Conservation (phyloP, 345 rosid genomes). For the Geranium brycei region DNA sequence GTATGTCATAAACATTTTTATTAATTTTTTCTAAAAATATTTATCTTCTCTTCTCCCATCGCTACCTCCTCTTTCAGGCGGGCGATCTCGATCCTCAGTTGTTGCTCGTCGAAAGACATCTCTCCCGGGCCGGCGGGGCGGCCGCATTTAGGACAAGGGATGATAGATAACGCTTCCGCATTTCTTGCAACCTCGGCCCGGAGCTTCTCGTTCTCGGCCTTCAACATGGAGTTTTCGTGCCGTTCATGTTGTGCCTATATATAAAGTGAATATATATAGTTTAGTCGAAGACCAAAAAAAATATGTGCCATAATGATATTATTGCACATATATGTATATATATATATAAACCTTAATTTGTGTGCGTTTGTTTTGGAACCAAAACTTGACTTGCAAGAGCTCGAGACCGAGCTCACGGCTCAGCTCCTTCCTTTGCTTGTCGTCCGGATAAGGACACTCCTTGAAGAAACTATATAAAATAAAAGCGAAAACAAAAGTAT, state of each 20-base stretch:
- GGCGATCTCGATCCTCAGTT: slow-evolving; percentile 74
- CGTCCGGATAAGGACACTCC: slow-evolving; percentile 94
- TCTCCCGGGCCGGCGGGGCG: slow-evolving; percentile 80
- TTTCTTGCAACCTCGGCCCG: slow-evolving; percentile 67
- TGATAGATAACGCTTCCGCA: slow-evolving; percentile 59
- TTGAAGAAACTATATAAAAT: slow-evolving; percentile 50
- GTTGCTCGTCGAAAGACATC: slow-evolving; percentile 97
- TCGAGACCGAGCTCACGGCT: slow-evolving; percentile 64
- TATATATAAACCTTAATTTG: slow-evolving; percentile 69
- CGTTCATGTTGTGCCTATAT: slow-evolving; percentile 80
- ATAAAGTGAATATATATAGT: background rate
- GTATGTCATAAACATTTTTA: background rate
- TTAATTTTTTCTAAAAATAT: too few relatives aligned
- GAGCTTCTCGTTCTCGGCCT: slow-evolving; percentile 79
- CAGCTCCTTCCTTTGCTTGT: slow-evolving; percentile 86
- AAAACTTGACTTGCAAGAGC: slow-evolving; percentile 84
- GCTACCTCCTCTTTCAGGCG: slow-evolving; percentile 80
- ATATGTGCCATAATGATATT: background rate
- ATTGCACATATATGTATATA: background rate
- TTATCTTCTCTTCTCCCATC: background rate
- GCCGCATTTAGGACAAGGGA: slow-evolving; percentile 85
- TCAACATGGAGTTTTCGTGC: slow-evolving; percentile 59
- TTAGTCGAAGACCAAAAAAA: background rate
- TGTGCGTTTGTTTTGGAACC: slow-evolving; percentile 98
- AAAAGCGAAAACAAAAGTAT: background rate